Percentiles rank a stretch among this genome's conserved stretches.
These are phyloP conservation scores for Colletotrichum musae DNA, from an alignment of 2,329 filamentous ascomycete species.

Conservation along the genomic window DNA sequence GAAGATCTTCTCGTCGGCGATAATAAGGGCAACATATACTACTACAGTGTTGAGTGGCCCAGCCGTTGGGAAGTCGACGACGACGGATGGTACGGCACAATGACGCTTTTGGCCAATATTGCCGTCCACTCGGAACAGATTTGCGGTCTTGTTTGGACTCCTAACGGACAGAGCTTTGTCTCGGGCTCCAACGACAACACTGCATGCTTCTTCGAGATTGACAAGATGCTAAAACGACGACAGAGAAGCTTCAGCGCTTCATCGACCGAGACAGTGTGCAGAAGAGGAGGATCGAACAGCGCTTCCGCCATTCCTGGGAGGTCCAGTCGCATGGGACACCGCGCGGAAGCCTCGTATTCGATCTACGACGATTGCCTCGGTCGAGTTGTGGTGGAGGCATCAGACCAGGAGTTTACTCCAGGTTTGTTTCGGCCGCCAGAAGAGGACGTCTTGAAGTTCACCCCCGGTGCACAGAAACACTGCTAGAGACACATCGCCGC, in stretches of 20 bases:
- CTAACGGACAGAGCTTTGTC: conserved; percentile 81
- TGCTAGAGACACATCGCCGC: conserved; percentile 86
- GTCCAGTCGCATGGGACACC: background rate
- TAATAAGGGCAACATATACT: conserved; percentile 85
- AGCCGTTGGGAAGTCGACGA: conserved; percentile 72
- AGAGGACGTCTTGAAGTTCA: conserved; percentile 63
- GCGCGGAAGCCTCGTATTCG: background rate
- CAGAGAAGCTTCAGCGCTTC: conserved; percentile 28
- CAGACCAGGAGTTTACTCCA: conserved; percentile 11
- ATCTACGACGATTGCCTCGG: background rate
- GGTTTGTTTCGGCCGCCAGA: conserved; percentile 34
- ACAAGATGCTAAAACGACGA: conserved; percentile 63
- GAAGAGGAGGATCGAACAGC: background rate
- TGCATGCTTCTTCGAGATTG: conserved; percentile 84
- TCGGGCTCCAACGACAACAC: conserved; percentile 94
- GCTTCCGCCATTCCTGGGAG: background rate
- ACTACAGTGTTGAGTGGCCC: conserved; percentile 92
- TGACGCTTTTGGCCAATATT: conserved; percentile 84
- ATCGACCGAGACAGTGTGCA: conserved; percentile 2
- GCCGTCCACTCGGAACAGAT: conserved; percentile 89
- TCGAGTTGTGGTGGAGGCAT: background rate
- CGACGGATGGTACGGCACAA: conserved; percentile 81
- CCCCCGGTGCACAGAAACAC: conserved; percentile 74
- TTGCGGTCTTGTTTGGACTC: conserved; percentile 92
- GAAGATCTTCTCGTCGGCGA: conserved; percentile 93